Base-by-base conservation (phyloP, 2,329 filamentous ascomycete genomes). In the Cyphellophora attinorum region DNA sequence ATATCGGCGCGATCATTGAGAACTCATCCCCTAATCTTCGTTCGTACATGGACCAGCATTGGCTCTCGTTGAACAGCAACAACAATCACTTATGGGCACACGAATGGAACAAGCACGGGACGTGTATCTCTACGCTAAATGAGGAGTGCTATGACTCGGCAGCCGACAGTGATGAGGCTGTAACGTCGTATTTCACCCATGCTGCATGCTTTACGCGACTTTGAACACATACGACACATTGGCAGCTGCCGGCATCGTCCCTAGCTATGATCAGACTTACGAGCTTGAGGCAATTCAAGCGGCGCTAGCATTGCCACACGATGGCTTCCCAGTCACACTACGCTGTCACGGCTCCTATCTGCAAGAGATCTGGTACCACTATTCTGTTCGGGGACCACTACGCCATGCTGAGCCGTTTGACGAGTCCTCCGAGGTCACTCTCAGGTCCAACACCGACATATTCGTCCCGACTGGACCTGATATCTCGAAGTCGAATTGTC, bases 51-150 rank as follows among this genome's bases (percentile, higher is more conserved):
- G 58, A 70, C 33, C 72, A 61, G 2, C 83, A 79, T 60, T 85
- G 81, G 81, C 78, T 82, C 53, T 75, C 79, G 51, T 72, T 77
- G 56, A 53, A 70, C 31, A 79, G 78, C 37, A 58, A 76, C 27
- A 72, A 80, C 45, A 70, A 79, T 47, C 59, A 58, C 8, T 74
- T 85, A 46, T 85, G 81, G 81, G 64, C 79, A 52, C 79, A 85
- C 54, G 81, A 85, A 56, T 85, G 76, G 74, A 63, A 65, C 45
- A 85, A 83, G 55, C 81, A 86, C 53, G 82, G 81, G 12, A 78
- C 74, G n/a, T 85, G 81, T 35, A 45, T 51, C n/a, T 47, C 45
- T 14, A 85, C 81, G 0, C 65, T 85, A 6, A 65, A 77, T 30
- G 72, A 80, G 0, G 56, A 59, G 12, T 86, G 81, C 63, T 86